Base-by-base conservation (phyloP, 2,329 filamentous ascomycete genomes). In the Fusarium napiforme region DNA sequence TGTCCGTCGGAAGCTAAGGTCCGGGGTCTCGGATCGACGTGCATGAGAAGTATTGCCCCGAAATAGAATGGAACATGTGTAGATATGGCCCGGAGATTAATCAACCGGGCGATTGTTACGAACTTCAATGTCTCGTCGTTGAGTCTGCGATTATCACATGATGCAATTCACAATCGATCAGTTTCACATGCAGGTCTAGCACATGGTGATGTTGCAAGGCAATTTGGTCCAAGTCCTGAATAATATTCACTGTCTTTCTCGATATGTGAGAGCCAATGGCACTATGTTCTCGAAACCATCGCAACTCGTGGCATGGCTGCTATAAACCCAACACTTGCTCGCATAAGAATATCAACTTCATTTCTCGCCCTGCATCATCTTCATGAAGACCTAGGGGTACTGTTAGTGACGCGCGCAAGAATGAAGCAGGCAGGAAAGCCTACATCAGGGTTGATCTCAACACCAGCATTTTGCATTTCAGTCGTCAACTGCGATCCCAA, bases 381-480 rank as follows among this genome's bases (percentile, higher is more conserved):
- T 67, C 72, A 73, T 73, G 9, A 75, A 75, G 5, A 64, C 39
- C 72, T 75, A 30, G 30, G 2, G 14, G 23, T 9, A 18, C 5
- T 18, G 28, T 74, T 15, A 74, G 72, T 46, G 45, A 15, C 5
- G 9, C 30, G 4, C 3, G 21, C 11, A 10, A 16, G 7, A 10
- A 36, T n/a, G 16, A 14, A 3, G 5, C 19, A 23, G n/a, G 32
- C 21, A n/a, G 39, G 30, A 28, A 3, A 36, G 47, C 28, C 11
- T 36, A 76, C 75, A 57, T 74, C 67, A 12, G 74, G 70, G 34
- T 74, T 64, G 14, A 75, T 68, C 21, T 75, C 70, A 52, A 77
- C 45, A 9, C 74, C 75, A 6, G 74, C 75, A 7, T 75, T 75
- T 49, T 72, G 64, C 70, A 77, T 74, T 49, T 77, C 75, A 1